A percentile compares a stretch with the other conserved stretches of the same genome.
phyloP scores from a whole-genome alignment of 768 basidiomycete species.

The Boletus vermiculosoides region DNA sequence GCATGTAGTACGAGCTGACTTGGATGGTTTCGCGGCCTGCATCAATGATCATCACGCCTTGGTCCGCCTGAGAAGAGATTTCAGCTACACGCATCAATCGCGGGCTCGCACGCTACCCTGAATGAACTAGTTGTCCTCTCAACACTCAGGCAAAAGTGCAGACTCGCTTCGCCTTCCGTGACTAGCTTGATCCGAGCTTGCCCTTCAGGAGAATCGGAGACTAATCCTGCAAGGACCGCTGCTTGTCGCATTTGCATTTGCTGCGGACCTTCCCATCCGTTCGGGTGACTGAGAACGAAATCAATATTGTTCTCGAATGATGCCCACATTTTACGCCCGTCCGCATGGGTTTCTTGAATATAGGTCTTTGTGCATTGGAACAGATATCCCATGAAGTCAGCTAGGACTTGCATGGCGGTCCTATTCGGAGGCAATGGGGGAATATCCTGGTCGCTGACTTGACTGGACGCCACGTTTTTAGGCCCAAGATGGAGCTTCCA shows the following conservation, averaged over 20 bases:
- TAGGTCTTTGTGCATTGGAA: slow-evolving; percentile 41
- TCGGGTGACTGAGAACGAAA: slow-evolving; percentile 47
- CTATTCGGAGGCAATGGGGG: slow-evolving; percentile 43
- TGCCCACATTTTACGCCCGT: slow-evolving; percentile 40
- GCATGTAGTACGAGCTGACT: slow-evolving; percentile 51
- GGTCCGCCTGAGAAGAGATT: slow-evolving; percentile 34
- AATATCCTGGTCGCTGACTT: slow-evolving; percentile 35
- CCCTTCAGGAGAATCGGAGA: slow-evolving; percentile 38
- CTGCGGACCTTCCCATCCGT: slow-evolving; percentile 47
- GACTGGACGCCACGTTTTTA: slow-evolving; percentile 14
- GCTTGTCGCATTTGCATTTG: slow-evolving; percentile 45
- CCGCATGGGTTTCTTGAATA: slow-evolving; percentile 45
- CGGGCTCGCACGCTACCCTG: slow-evolving; percentile 11
- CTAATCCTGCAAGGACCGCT: slow-evolving; percentile 40
- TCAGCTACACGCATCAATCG: background rate
- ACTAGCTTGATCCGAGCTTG: slow-evolving; percentile 43
- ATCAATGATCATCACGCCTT: slow-evolving; percentile 54
- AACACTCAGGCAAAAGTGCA: slow-evolving; percentile 46
- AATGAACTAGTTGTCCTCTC: slow-evolving; percentile 32
- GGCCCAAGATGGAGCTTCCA: slow-evolving; percentile 38
- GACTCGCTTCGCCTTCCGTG: slow-evolving; percentile 52
- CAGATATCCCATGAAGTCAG: slow-evolving; percentile 50
- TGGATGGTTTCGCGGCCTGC: slow-evolving; percentile 66
- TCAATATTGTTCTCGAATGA: slow-evolving; percentile 42
- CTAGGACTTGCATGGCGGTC: slow-evolving; percentile 42